phyloP scores from a whole-genome alignment of 2,329 filamentous ascomycete species.

The Calonectria hongkongensis region DNA sequence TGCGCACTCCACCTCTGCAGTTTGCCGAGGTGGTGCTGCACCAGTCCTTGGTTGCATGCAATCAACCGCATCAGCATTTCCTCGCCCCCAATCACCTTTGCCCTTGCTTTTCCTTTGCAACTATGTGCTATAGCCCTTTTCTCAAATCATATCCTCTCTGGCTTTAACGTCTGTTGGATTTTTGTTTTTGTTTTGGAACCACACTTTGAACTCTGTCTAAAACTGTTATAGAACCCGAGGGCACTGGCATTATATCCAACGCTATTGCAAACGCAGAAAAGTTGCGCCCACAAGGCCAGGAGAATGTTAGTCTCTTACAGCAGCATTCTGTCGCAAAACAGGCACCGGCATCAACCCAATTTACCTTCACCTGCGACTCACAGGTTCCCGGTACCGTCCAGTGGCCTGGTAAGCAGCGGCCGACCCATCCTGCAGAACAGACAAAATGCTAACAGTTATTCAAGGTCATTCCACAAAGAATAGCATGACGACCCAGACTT shows the following conservation, averaged over 20 bases:
- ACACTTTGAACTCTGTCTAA: conserved; percentile 40
- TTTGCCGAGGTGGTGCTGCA: background rate
- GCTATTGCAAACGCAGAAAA: conserved; percentile 93
- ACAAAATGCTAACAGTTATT: conserved; percentile 33
- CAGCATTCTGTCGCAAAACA: conserved; percentile 78
- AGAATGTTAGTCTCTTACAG: conserved; percentile 86
- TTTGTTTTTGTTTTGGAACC: background rate
- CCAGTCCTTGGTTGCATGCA: background rate
- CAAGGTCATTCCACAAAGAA: conserved; percentile 54
- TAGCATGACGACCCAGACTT: conserved; percentile 47
- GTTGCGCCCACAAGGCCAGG: conserved; percentile 79
- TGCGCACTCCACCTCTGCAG: background rate
- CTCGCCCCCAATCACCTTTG: too few species aligned
- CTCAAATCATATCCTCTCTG: background rate
- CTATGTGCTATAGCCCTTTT: too few species aligned
- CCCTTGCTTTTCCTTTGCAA: background rate
- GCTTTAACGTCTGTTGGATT: too few species aligned
- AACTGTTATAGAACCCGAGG: conserved; percentile 64
- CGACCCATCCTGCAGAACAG: background rate
- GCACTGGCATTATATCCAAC: conserved; percentile 88
- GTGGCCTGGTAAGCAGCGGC: conserved; percentile 76
- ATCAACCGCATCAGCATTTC: background rate
- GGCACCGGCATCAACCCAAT: conserved; percentile 86
- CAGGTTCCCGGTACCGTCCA: conserved; percentile 87
- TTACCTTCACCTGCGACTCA: conserved; percentile 97